Base-by-base conservation (phyloP, 2,329 filamentous ascomycete genomes). In the Fusarium neocosmosporiellum region DNA sequence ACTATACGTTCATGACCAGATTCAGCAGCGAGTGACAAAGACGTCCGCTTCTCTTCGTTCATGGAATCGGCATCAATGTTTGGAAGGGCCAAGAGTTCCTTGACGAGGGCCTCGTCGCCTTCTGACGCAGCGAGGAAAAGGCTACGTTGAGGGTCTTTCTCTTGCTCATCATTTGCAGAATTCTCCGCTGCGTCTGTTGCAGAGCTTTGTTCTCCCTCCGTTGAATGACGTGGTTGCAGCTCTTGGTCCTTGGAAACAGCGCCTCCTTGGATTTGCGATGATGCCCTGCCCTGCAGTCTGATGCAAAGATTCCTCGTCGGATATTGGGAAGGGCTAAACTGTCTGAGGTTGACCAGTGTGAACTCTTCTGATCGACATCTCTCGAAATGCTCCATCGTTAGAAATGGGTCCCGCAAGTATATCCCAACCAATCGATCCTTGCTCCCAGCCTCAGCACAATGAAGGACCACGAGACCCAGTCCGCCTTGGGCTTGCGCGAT, bases 371-470 rank as follows among this genome's bases (percentile, higher is more conserved):
- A 36, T 3, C 8, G 39, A 7, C 53, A 59, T 2, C 71, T 57
- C 20, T 73, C 53, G 8, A 63, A 73, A 8, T 73, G 70, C 1
- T 73, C 71, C 58, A 73, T 73, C 0, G 67, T 73, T 1, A 73
- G 8, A 4, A 55, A 73, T 0, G 43, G 0, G 18, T 73, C 71
- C 1, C 36, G 16, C 4, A 73, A 3, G 18, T 63, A 29, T 0
- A 73, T 27, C 0, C 37, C 67, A 11, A 73, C 34, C 3, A 63
- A 7, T 2, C 34, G 41, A 1, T 65, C 39, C 22, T 54, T 60
- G 2, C 2, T 55, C 9, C 33, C 60, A 1, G 24, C 31, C 0
- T 24, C 66, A 1, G 60, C 54, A 22, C 67, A 73, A 13, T 65
- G 43, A 4, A 73, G 37, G 2, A 73, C 33, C 4, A 54, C 54